A percentile compares a stretch with the other conserved stretches of the same genome.
Conservation (phyloP, 2,329 filamentous ascomycete genomes). For the Domatiomyces catenatus region DNA sequence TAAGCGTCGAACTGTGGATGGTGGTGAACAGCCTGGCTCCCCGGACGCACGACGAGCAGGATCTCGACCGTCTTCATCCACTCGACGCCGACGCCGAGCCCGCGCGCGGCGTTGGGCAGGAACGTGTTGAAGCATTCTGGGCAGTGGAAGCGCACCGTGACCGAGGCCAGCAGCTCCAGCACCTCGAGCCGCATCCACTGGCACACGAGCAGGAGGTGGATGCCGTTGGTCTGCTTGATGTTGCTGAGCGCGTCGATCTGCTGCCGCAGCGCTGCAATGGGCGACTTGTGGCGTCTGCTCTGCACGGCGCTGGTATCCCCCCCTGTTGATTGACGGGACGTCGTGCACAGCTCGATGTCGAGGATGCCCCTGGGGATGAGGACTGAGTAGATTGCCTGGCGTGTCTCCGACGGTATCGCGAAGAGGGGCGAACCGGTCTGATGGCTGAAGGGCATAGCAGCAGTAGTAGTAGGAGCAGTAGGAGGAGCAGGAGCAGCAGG, state of each 20-base stretch:
- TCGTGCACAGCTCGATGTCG: conserved; percentile 8
- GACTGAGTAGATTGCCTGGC: conserved; percentile 9
- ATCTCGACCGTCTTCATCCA: conserved; percentile 10
- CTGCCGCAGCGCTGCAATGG: conserved; percentile 3
- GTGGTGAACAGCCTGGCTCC: too few species aligned
- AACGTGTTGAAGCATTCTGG: conserved; percentile 6
- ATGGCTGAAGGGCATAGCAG: conserved; percentile 1
- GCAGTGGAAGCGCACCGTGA: conserved; percentile 8
- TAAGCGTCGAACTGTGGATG: too few species aligned
- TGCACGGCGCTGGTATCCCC: neutral
- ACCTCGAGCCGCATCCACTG: conserved; percentile 2
- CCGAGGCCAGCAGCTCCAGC: conserved; percentile 1
- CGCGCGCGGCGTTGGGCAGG: conserved; percentile 6
- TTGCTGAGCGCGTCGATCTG: conserved; percentile 3
- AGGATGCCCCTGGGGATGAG: conserved; percentile 7
- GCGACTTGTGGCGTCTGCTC: neutral
- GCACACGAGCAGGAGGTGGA: conserved; percentile 7
- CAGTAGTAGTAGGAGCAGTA: neutral
- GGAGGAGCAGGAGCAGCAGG: too few species aligned
- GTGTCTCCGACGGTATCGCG: conserved; percentile 6
- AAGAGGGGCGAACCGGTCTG: conserved; percentile 7
- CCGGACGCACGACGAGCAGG: too few species aligned
- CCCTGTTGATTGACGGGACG: neutral
- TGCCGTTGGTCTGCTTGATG: conserved; percentile 7
- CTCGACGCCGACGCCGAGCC: conserved; percentile 9